Evolutionary conservation across 805 yeast species (phyloP).

Genomic region (Yarrowia hollandica): DNA sequence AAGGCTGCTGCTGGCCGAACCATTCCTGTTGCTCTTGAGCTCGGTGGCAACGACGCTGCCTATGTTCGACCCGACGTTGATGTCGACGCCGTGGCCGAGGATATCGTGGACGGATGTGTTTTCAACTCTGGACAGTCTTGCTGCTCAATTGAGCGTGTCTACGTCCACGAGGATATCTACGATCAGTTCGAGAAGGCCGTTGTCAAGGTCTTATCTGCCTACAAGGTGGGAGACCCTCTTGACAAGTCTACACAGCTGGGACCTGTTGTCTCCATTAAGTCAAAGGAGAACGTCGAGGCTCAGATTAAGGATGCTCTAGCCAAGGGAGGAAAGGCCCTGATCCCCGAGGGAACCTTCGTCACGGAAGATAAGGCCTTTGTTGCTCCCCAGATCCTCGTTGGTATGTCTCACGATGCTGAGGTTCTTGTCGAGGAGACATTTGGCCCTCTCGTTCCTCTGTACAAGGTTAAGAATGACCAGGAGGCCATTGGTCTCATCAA

Average conservation of each 20-base stretch:
- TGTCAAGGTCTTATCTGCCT: slow-evolving; percentile 48
- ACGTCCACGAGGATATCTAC: slow-evolving; percentile 72
- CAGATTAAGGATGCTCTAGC: slow-evolving; percentile 52
- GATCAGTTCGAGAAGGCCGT: slow-evolving; percentile 64
- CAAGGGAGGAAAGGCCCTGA: slow-evolving; percentile 53
- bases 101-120: slow-evolving; percentile 72
- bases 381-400: slow-evolving; percentile 77
- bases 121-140: slow-evolving; percentile 92
- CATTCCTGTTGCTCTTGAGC: slow-evolving; percentile 80
- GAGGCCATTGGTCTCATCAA: slow-evolving; percentile 76
- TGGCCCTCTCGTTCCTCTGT: slow-evolving; percentile 81
- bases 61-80: slow-evolving; percentile 76
- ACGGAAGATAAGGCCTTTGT: slow-evolving; percentile 65
- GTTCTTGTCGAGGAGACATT: slow-evolving; percentile 82
- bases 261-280: slow-evolving; percentile 55
- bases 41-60: slow-evolving; percentile 90
- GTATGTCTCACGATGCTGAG: slow-evolving; percentile 58
- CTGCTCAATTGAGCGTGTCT: slow-evolving; percentile 88
- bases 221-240: slow-evolving; percentile 80
- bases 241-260: slow-evolving; percentile 67
- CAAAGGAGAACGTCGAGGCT: slow-evolving; percentile 50
- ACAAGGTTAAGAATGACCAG: slow-evolving; percentile 69
- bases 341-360: slow-evolving; percentile 56
- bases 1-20: slow-evolving; percentile 71
- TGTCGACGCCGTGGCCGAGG: slow-evolving; percentile 61